Evolutionary conservation across 2,329 filamentous ascomycete genomes (phyloP).

Genomic region (Botryotinia narcissicola): DNA sequence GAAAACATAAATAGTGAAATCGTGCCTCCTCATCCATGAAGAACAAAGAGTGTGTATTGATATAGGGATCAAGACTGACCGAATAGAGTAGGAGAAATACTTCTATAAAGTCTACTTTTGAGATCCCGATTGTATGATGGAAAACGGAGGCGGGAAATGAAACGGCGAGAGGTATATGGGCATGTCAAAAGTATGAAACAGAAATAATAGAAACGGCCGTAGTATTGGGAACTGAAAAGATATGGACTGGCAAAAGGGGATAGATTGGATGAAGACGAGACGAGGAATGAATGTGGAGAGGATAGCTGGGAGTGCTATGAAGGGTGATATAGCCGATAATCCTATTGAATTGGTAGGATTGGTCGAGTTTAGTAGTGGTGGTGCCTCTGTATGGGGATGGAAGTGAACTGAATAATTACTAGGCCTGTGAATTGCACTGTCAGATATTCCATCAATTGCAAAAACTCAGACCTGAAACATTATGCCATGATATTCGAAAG

Average conservation of each 20-base stretch:
- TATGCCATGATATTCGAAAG: neutral
- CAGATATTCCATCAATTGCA: neutral
- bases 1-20: neutral
- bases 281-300: neutral
- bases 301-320: neutral
- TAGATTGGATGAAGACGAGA: no score
- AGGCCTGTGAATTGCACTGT: neutral
- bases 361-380: neutral
- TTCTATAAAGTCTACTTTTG: slow-evolving; percentile 18
- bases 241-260: neutral
- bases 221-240: neutral
- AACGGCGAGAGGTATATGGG: neutral
- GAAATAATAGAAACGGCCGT: neutral
- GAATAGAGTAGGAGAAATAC: slow-evolving; percentile 17
- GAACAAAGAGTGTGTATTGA: slow-evolving; percentile 2
- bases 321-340: neutral
- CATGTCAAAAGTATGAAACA: neutral
- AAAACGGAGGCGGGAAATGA: neutral
- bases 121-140: slow-evolving; percentile 3
- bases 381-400: neutral
- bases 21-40: neutral
- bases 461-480: neutral
- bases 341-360: neutral
- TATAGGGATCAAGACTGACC: slow-evolving; percentile 16
- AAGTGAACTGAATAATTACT: neutral